Base-by-base conservation (phyloP, 1,139 yeast genomes). In the Geotrichum restrictum region DNA sequence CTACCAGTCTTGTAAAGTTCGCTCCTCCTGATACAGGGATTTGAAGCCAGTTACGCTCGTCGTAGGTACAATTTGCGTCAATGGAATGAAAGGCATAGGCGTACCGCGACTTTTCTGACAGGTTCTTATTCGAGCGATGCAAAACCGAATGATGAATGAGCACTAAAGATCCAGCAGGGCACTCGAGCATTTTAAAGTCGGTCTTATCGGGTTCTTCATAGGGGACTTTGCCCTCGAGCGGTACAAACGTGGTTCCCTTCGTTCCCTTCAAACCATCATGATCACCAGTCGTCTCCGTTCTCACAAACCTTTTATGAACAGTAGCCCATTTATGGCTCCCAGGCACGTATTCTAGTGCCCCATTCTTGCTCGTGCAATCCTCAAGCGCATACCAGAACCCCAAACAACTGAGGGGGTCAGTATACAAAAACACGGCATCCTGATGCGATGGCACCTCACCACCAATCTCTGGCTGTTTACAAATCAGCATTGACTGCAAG, bases 341-440 rank as follows among this genome's bases (percentile, higher is more conserved):
- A 0, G 94, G 91, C n/a, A 79, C 74, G 63, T 77, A 85, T 56
- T 81, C 78, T 31, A 86, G 70, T 56, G 94, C 85, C 0, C 95
- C 95, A 64, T 86, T 86, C 6, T 70, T 71, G 5, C 66, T 58
- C 1, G 84, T 82, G 64, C 94, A 86, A 62, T 85, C 87, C 60
- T 86, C 89, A 58, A 86, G 69, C 0, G 95, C 93, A 62, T 82
- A 81, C 95, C 95, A 86, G 64, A 83, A 86, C 3, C 95, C 95
- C 41, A 85, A 67, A 0, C 93, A 89, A 1, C 81, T 71, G 52
- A 78, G 82, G 0, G 95, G 95, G 29, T 80, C 73, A 0, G 95
- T 86, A 67, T 74, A 86, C 36, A 86, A 71, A 61, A 86, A 86
- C 2, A 83, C 81, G 1, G 82, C 89, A 64, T 86, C 95, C 50